Evolutionary conservation across 257 asterid species (phyloP).

Genomic region (Jacaranda copaia): DNA sequence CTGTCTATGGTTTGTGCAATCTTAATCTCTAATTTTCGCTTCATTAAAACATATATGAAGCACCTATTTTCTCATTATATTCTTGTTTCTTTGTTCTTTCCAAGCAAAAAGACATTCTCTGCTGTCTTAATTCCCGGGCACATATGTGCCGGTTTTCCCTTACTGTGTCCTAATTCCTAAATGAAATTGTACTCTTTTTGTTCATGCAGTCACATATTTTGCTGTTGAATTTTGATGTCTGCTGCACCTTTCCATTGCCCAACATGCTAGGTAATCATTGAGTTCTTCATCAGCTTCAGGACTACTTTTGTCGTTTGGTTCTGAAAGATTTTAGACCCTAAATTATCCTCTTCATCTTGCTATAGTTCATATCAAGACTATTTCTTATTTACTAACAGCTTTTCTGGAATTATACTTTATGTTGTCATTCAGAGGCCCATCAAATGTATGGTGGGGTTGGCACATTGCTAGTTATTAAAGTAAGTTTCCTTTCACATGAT

Average conservation of each 20-base stretch:
- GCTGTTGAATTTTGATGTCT: conserved; percentile 80
- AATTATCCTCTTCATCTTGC: conserved; percentile 1
- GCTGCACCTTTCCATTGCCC: conserved; percentile 83
- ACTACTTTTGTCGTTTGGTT: conserved; percentile 19
- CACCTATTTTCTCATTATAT: not conserved
- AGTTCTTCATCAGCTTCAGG: conserved; percentile 4
- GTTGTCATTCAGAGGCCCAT: conserved; percentile 67
- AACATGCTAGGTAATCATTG: conserved; percentile 68
- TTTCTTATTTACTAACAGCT: conserved; percentile 14
- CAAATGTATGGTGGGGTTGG: conserved; percentile 75
- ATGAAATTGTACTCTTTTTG: conserved; percentile 29
- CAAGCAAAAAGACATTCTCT: not conserved
- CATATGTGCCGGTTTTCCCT: not conserved
- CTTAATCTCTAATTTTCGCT: not conserved
- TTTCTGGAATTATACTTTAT: conserved; percentile 17
- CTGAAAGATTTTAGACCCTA: not conserved
- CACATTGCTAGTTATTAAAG: conserved; percentile 78
- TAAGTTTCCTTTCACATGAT: conserved; percentile 38
- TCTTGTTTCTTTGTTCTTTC: conserved; percentile 12
- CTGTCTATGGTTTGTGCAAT: not conserved
- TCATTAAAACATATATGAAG: not conserved
- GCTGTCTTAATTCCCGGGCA: not conserved
- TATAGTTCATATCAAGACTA: not conserved
- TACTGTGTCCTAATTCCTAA: conserved; percentile 11
- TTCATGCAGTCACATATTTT: conserved; percentile 74